These are phyloP conservation scores for Yamadazyma ubonensis DNA, from an alignment of 805 yeast genomes.

Conservation along the genomic window DNA sequence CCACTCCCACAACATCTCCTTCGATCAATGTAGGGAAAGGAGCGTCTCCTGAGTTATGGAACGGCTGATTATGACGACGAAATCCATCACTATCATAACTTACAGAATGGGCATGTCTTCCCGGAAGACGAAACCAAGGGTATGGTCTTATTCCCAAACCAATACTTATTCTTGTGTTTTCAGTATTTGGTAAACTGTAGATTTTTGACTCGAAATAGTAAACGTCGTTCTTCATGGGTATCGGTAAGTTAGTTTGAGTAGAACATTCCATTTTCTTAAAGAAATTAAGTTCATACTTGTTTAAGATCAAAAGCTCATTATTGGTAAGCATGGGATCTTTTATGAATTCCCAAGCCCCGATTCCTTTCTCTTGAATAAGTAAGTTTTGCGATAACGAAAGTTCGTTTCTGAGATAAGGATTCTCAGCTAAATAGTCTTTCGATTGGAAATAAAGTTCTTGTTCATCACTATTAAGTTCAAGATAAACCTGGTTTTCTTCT, in stretches of 20 bases:
- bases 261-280: slow-evolving; percentile 61
- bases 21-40: slow-evolving; percentile 60
- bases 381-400: slow-evolving; percentile 58
- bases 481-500: slow-evolving; percentile 57
- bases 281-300: slow-evolving; percentile 62
- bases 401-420: slow-evolving; percentile 41
- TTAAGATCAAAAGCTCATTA: slow-evolving; percentile 59
- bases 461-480: slow-evolving; percentile 63
- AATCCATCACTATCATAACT: slow-evolving; percentile 87
- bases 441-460: slow-evolving; percentile 69
- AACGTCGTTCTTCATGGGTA: slow-evolving; percentile 79
- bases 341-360: slow-evolving; percentile 84
- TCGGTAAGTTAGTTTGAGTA: slow-evolving; percentile 77
- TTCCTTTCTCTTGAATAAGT: slow-evolving; percentile 81
- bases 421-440: slow-evolving; percentile 42
- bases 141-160: slow-evolving; percentile 88
- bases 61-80: slow-evolving; percentile 78
- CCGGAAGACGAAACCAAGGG: slow-evolving; percentile 91
- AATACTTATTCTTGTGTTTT: slow-evolving; percentile 57
- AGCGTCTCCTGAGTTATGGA: slow-evolving; percentile 45
- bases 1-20: slow-evolving; percentile 94
- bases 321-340: slow-evolving; percentile 54
- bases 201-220: slow-evolving; percentile 88
- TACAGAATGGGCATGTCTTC: slow-evolving; percentile 79
- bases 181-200: slow-evolving; percentile 63